Evolutionary conservation across 345 rosid genomes (phyloP), one percentile per base, ranked within the genome.

Genomic region (Hirschfeldia incana): DNA sequence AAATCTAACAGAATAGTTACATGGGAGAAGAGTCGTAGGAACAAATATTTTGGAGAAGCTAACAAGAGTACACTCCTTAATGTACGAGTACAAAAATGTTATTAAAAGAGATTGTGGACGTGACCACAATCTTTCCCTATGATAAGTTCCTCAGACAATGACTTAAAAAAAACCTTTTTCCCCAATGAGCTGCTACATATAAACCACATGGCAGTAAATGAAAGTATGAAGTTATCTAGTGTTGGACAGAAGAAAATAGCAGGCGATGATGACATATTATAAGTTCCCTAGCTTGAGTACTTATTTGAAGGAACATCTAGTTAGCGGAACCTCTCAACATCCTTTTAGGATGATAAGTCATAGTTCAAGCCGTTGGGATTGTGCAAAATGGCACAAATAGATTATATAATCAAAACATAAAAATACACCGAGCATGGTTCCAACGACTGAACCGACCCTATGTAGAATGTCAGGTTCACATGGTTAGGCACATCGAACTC

Each of bases 361-460:
- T 66, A 61, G 49, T 68, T 73, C 73, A 65, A 66, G 73, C 65
- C 55, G 70, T 79, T 74, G 78, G 74, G 74, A 68, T 68, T 36
- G 75, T 74, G 78, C 78, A 73, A 68, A 72, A 73, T 29, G 66
- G 75, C 78, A 79, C 71, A 36, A 63, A 74, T 39, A 73, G 34
- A 57, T 42, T 36, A 79, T 66, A 74, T 67, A 62, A 74, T 68
- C 75, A 69, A 69, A 60, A 69, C 72, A 79, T 63, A 68, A 69
- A 69, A 2, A 61, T 74, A 74, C 79, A 79, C 61, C 37, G 69
- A 79, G 66, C 75, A 79, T 28, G 79, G 70, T 74, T 79, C 83
- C 83, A 74, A 74, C 59, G 79, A 79, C 83, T 74, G 75, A 79
- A 79, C 75, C 78, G 69, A 79, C 77, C 82, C 78, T 13, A 74